Conservation (phyloP, 225 moss, liverwort and hornwort genomes). For the Bryoerythrophyllum caledonicum region DNA sequence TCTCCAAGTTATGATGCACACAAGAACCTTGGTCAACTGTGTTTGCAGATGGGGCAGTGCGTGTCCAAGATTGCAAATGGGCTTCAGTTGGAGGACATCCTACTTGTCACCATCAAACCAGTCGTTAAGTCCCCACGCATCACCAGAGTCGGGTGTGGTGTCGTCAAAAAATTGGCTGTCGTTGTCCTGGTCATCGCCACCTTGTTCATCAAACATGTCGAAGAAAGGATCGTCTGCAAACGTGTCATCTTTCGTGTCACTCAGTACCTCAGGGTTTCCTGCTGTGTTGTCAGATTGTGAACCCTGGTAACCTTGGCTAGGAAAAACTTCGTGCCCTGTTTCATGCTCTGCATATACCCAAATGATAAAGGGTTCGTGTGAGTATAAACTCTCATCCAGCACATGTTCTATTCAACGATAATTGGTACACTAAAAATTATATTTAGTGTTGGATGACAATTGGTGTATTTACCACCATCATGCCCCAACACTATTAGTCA, state of each 20-base stretch:
- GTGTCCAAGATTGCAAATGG: too few species aligned
- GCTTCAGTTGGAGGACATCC: too few species aligned
- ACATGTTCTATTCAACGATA: too few species aligned
- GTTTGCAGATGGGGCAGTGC: too few species aligned
- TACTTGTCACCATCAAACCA: too few species aligned
- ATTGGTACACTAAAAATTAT: not conserved
- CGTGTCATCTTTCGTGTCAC: not conserved
- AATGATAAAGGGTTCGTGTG: not conserved
- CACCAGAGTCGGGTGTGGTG: constrained; percentile 18
- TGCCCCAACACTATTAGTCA: too few species aligned
- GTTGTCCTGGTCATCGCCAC: constrained; percentile 1
- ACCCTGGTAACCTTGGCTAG: constrained; percentile 22
- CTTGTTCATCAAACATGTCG: constrained; percentile 41
- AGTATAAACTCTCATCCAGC: too few species aligned
- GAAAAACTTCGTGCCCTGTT: constrained; percentile 56
- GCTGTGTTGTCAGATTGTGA: constrained; percentile 26
- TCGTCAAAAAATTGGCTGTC: constrained; percentile 34
- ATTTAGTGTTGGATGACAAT: too few species aligned
- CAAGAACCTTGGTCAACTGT: too few species aligned
- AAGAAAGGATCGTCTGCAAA: constrained; percentile 31
- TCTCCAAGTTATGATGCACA: too few species aligned
- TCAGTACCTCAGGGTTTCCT: not conserved
- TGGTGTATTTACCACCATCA: too few species aligned
- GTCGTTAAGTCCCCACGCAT: too few species aligned
- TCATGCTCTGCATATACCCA: constrained; percentile 21